phyloP scores from a whole-genome alignment of 768 basidiomycete species.

The Boletus vinaceobasis region DNA sequence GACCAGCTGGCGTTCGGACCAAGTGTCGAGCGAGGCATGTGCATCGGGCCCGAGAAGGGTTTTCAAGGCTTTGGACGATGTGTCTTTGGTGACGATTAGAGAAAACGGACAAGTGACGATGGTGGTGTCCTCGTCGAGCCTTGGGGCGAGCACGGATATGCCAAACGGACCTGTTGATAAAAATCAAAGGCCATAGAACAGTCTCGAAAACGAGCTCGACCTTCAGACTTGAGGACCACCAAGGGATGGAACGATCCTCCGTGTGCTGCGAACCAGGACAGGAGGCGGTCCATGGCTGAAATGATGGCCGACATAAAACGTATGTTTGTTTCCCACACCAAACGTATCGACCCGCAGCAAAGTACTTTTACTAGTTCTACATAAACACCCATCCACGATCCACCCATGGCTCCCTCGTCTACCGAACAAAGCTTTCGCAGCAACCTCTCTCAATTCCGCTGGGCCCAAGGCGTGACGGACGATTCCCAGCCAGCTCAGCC shows the following conservation, averaged over 20 bases:
- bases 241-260: conserved; percentile 53
- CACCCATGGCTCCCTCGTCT: conserved; percentile 4
- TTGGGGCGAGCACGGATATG: conserved; percentile 46
- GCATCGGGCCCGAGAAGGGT: conserved; percentile 33
- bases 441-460: conserved; percentile 83
- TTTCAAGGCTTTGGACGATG: conserved; percentile 44
- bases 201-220: conserved; percentile 30
- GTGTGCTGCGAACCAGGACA: conserved; percentile 45
- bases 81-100: conserved; percentile 57
- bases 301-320: background rate
- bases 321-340: background rate
- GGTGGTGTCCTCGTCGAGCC: conserved; percentile 47
- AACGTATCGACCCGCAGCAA: background rate
- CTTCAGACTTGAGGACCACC: conserved; percentile 41
- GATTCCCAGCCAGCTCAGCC: conserved; percentile 55
- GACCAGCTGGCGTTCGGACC: conserved; percentile 67
- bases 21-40: conserved; percentile 28
- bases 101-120: conserved; percentile 68
- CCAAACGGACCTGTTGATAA: conserved; percentile 40
- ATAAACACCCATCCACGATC: background rate
- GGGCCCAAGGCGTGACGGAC: conserved; percentile 71
- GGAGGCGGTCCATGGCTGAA: conserved; percentile 31
- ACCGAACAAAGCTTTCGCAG: conserved; percentile 68
- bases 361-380: too few relatives aligned
- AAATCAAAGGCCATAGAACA: conserved; percentile 6